These are phyloP conservation scores for Ananas comosus DNA, from an alignment of 176 grass and related monocot species.

Conservation along the genomic window DNA sequence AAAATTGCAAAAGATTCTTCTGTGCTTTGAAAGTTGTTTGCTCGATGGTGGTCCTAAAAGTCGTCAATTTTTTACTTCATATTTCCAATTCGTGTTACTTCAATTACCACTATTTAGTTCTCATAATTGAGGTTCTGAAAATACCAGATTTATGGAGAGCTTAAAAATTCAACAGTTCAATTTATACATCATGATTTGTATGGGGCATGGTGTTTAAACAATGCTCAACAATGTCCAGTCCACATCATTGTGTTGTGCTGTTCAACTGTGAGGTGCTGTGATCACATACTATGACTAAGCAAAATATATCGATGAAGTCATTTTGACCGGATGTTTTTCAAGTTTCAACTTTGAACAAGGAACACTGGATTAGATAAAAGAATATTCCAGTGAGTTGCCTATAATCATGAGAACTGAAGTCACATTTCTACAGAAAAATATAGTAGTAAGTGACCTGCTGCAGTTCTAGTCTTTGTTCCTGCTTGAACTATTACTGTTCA, in stretches of 20 bases:
- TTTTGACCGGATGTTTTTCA: too few species aligned
- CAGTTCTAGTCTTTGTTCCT: too few species aligned
- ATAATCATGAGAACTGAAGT: slow-evolving; percentile 1
- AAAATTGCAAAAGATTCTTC: background rate
- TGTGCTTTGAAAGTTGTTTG: background rate
- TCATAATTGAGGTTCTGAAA: background rate
- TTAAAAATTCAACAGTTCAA: background rate
- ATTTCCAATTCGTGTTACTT: background rate
- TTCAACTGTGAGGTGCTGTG: too few species aligned
- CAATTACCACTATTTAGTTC: background rate
- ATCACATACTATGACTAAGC: too few species aligned
- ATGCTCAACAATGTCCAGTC: background rate
- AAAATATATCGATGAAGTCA: too few species aligned
- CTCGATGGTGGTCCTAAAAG: background rate
- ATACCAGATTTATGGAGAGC: background rate
- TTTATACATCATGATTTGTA: background rate
- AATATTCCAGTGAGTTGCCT: background rate
- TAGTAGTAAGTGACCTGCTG: too few species aligned
- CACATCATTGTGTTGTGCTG: background rate
- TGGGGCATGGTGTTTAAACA: background rate
- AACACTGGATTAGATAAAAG: background rate
- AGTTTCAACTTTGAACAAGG: background rate
- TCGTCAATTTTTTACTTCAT: background rate
- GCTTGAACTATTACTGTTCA: background rate
- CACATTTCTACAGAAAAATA: background rate